phyloP scores from a whole-genome alignment of 371 early-diverging fungal species.

The Nematocida ironsii region DNA sequence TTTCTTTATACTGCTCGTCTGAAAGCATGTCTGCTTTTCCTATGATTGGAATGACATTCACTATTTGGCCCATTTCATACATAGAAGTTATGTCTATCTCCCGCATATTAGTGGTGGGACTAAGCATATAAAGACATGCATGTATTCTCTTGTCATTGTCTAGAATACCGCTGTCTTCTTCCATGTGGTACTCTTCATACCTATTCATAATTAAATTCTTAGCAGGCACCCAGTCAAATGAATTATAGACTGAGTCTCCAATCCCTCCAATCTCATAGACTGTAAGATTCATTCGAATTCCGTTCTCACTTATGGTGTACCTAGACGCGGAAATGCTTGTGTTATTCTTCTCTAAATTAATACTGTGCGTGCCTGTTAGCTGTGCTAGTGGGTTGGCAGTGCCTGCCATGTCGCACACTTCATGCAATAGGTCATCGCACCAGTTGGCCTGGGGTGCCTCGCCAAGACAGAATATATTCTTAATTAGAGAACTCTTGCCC shows the following conservation, averaged over 20 bases:
- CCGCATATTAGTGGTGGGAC: conserved; percentile 52
- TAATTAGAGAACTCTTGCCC: conserved; percentile 72
- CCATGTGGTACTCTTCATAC: conserved; percentile 65
- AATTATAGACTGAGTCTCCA: conserved; percentile 63
- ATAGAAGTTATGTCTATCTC: conserved; percentile 62
- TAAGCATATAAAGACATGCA: conserved; percentile 64
- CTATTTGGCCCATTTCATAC: conserved; percentile 63
- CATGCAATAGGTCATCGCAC: conserved; percentile 43
- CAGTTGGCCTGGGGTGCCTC: conserved; percentile 54
- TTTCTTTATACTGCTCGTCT: conserved; percentile 38
- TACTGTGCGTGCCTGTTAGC: conserved; percentile 5
- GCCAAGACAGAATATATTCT: conserved; percentile 78
- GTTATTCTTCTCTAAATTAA: background rate
- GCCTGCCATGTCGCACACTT: conserved; percentile 56
- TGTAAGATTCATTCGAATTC: conserved; percentile 59
- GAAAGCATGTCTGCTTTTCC: conserved; percentile 65
- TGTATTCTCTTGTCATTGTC: conserved; percentile 68
- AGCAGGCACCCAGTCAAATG: conserved; percentile 56
- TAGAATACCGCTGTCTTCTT: conserved; percentile 46
- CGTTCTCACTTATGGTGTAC: conserved; percentile 38
- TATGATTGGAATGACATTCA: conserved; percentile 67
- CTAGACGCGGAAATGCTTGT: conserved; percentile 34
- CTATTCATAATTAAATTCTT: conserved; percentile 54
- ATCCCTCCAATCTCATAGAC: conserved; percentile 64
- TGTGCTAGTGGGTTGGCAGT: conserved; percentile 44